These are phyloP conservation scores for Microbotryum scabiosae DNA, from an alignment of 1,284 basidiomycete species.

Conservation along the genomic window DNA sequence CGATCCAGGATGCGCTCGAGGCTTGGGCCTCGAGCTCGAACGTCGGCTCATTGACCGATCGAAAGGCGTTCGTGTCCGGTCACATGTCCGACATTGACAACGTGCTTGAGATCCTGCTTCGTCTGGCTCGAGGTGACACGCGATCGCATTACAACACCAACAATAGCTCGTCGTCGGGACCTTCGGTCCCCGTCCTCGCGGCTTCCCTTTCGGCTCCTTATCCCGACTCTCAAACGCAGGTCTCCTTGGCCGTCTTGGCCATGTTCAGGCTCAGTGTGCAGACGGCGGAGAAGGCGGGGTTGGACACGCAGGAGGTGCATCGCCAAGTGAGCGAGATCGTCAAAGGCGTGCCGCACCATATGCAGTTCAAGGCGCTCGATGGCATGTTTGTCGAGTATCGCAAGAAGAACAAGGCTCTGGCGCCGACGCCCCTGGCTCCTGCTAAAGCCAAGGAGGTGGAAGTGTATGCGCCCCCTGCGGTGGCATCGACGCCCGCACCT, in stretches of 20 bases:
- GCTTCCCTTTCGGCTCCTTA: conserved; percentile 65
- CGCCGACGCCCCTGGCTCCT: no score
- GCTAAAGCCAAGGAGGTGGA: no score
- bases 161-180: conserved; percentile 15
- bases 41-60: conserved; percentile 62
- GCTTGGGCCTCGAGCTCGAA: conserved; percentile 75
- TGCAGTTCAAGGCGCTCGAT: conserved; percentile 80
- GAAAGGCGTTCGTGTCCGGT: conserved; percentile 75
- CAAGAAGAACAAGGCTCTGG: not conserved
- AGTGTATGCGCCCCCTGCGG: no score
- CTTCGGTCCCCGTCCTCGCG: conserved; percentile 43
- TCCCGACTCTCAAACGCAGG: conserved; percentile 79
- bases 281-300: conserved; percentile 64
- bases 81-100: conserved; percentile 73
- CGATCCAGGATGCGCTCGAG: conserved; percentile 77
- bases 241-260: conserved; percentile 80
- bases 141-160: conserved; percentile 41
- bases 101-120: conserved; percentile 76
- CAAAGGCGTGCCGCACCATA: conserved; percentile 67
- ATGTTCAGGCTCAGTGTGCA: conserved; percentile 76
- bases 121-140: conserved; percentile 71
- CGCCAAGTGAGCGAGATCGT: conserved; percentile 79
- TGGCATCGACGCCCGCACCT: no score
- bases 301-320: conserved; percentile 59
- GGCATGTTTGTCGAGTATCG: conserved; percentile 76